Conservation (phyloP, 1,284 basidiomycete genomes). For the Ustilago lituana region DNA sequence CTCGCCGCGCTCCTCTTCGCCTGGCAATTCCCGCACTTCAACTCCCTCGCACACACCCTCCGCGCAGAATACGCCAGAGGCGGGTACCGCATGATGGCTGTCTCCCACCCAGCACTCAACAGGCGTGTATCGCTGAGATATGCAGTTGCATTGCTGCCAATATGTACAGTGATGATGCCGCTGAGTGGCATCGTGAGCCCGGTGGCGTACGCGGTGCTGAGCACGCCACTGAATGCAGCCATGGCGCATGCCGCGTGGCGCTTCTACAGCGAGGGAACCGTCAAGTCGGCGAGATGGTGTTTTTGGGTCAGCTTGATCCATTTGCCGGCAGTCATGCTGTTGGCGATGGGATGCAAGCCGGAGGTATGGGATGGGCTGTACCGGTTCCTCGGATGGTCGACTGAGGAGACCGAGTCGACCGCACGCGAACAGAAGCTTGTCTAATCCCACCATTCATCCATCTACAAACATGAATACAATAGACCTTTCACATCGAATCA, state of each 20-base stretch:
- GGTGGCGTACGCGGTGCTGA: conserved; percentile 80
- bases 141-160: conserved; percentile 79
- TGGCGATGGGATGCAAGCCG: conserved; percentile 79
- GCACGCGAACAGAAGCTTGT: conserved; percentile 10
- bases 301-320: conserved; percentile 86
- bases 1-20: conserved; percentile 75
- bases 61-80: conserved; percentile 89
- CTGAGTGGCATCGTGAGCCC: conserved; percentile 57
- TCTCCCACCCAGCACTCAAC: conserved; percentile 82
- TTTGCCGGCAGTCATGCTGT: conserved; percentile 84
- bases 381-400: conserved; percentile 30
- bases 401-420: neutral
- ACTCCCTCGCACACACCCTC: conserved; percentile 86
- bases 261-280: conserved; percentile 69
- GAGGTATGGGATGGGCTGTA: conserved; percentile 58
- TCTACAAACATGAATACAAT: neutral
- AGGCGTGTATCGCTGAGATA: conserved; percentile 86
- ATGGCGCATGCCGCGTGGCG: conserved; percentile 79
- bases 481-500: too few species aligned
- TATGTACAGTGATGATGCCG: conserved; percentile 77
- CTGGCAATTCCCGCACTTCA: conserved; percentile 99
- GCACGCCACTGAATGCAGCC: conserved; percentile 79
- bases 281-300: conserved; percentile 78
- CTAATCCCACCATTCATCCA: neutral
- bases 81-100: conserved; percentile 92